Conservation (phyloP, 2,329 filamentous ascomycete genomes). For the Ophiocordyceps sinensis region DNA sequence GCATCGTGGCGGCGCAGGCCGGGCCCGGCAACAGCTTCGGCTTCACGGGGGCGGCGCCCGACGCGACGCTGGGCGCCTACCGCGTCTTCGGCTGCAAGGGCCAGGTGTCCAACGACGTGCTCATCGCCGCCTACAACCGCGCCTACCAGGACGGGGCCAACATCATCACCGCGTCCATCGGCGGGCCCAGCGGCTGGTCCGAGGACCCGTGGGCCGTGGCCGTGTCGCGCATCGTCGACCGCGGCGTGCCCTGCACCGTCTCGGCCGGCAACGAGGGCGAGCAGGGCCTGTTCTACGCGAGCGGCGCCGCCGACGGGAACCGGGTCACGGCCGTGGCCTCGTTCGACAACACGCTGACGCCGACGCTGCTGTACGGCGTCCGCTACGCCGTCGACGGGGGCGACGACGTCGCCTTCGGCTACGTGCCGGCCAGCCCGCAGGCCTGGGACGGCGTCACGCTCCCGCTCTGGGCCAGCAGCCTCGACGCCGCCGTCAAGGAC, state of each 20-base stretch:
- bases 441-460: constrained; percentile 30
- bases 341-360: constrained; percentile 30
- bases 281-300: constrained; percentile 32
- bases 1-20: constrained; percentile 45
- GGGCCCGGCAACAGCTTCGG: constrained; percentile 24
- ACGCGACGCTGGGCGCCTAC: constrained; percentile 40
- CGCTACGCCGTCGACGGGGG: constrained; percentile 24
- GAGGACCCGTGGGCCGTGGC: constrained; percentile 35
- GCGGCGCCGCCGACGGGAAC: constrained; percentile 31
- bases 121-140: constrained; percentile 44
- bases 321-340: constrained; percentile 34
- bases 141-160: constrained; percentile 46
- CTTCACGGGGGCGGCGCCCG: constrained; percentile 43
- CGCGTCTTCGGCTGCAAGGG: constrained; percentile 42
- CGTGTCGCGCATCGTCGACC: constrained; percentile 35
- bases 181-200: constrained; percentile 35
- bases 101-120: constrained; percentile 34
- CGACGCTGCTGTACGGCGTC: constrained; percentile 26
- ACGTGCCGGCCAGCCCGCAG: constrained; percentile 23
- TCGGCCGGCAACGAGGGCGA: constrained; percentile 37
- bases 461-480: constrained; percentile 33
- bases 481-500: constrained; percentile 30
- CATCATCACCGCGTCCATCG: constrained; percentile 41
- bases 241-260: constrained; percentile 36
- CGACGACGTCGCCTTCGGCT: constrained; percentile 23